phyloP scores from a whole-genome alignment of 352 stramenopile genomes.

The Globisporangium okanoganense region DNA sequence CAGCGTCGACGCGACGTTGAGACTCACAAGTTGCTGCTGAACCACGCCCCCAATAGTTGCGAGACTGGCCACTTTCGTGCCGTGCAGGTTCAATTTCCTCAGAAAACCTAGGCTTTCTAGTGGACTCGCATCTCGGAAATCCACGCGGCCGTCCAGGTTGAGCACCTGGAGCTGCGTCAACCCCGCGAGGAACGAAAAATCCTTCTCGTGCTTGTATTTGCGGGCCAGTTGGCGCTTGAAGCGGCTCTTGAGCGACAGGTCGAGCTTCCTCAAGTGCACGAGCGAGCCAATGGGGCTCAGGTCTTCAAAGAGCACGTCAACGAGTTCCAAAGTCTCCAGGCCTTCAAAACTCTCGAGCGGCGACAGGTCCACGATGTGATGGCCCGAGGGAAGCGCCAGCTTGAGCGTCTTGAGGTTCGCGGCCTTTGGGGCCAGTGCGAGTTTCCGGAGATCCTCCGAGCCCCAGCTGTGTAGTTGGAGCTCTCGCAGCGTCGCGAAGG shows the following conservation, averaged over 20 bases:
- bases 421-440: constrained; percentile 16
- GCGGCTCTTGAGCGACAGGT: constrained; percentile 39
- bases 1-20: constrained; percentile 52
- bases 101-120: constrained; percentile 37
- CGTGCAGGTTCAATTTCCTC: constrained; percentile 40
- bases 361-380: constrained; percentile 35
- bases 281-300: constrained; percentile 36
- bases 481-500: constrained; percentile 27
- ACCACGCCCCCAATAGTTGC: constrained; percentile 17
- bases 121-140: constrained; percentile 48
- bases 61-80: constrained; percentile 45
- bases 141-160: constrained; percentile 45
- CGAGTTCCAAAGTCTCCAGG: constrained; percentile 41
- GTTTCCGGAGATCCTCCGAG: constrained; percentile 34
- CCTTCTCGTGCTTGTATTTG: constrained; percentile 33
- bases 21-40: constrained; percentile 32
- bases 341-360: constrained; percentile 36
- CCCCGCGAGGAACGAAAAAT: constrained; percentile 39
- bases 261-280: constrained; percentile 43
- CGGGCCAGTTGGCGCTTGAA: constrained; percentile 38
- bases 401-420: constrained; percentile 18
- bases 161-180: constrained; percentile 41
- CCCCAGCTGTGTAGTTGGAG: constrained; percentile 39
- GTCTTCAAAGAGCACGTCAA: constrained; percentile 51
- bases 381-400: constrained; percentile 32